Evolutionary conservation across 495 filamentous ascomycete species (phyloP).

Genomic region (Aspergillus conjunctus): DNA sequence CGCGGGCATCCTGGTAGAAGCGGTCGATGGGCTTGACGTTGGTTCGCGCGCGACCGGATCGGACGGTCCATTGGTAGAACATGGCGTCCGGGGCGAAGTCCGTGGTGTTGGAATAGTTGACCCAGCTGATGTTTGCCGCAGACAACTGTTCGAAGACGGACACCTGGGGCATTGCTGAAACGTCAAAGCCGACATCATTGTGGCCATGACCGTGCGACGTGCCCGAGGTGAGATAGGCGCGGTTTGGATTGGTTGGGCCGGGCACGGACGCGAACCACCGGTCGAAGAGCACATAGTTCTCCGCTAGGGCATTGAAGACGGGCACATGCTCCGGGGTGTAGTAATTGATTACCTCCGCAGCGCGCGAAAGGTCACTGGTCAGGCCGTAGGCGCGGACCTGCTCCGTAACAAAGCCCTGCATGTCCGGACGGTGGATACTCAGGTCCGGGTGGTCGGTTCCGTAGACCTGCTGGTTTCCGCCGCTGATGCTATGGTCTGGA

Average conservation of each 20-base stretch:
- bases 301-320: constrained; percentile 46
- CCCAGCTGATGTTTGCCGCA: constrained; percentile 47
- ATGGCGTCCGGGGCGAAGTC: constrained; percentile 39
- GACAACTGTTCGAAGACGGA: constrained; percentile 53
- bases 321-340: constrained; percentile 50
- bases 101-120: constrained; percentile 52
- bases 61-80: constrained; percentile 47
- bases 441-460: constrained; percentile 43
- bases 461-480: constrained; percentile 53
- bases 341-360: constrained; percentile 52
- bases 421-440: constrained; percentile 26
- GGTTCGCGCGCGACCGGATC: constrained; percentile 32
- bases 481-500: constrained; percentile 52
- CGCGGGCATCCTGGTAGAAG: constrained; percentile 42
- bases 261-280: constrained; percentile 52
- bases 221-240: constrained; percentile 51
- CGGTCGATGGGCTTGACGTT: constrained; percentile 38
- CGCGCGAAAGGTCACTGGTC: constrained; percentile 35
- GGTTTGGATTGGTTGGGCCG: constrained; percentile 54
- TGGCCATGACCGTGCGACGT: constrained; percentile 51
- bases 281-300: constrained; percentile 55
- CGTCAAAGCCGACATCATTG: constrained; percentile 47
- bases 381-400: constrained; percentile 41
- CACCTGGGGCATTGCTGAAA: constrained; percentile 44
- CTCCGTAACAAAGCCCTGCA: constrained; percentile 52